Base-by-base conservation (phyloP, 371 early-diverging fungal genomes). In the Chytridium lagenaria region DNA sequence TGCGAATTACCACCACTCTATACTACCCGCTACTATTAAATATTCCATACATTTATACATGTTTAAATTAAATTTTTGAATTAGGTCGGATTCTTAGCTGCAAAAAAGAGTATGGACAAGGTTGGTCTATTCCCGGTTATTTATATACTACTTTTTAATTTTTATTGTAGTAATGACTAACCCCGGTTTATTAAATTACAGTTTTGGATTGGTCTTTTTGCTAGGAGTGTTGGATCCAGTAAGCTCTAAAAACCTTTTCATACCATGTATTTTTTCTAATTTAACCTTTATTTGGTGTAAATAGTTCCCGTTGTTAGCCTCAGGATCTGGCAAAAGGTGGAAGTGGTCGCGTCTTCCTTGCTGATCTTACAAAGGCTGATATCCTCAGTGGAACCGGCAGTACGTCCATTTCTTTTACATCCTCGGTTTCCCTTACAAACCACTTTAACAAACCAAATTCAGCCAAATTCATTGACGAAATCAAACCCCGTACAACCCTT, bases 301-400 rank as follows among this genome's bases (percentile, higher is more conserved):
- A 12, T 39, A 93, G 93, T 98, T 79, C 95, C 97, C 12, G 98
- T 98, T 7, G 90, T 91, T 39, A 84, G 98, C 92, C 97, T 39
- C 96, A 96, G 80, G 98, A 98, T 83, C 82, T 92, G 39, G 91
- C 92, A 19, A 87, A 87, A 50, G 52, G 67, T 5, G 94, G 95
- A 1, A 84, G 82, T 26, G 98, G 96, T 1, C 80, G 57, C n/a
- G 84, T 97, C 57, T 84, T 83, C 59, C 72, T 89, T 16, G 81
- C 89, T 34, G 90, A 92, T 73, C 83, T 87, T 73, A 81, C 80
- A 16, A 87, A 88, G 28, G 93, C 94, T 22, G 78, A 85, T n/a
- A 74, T 85, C 34, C 77, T 95, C 44, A 78, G 77, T 28, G 96
- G 96, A 30, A 50, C 83, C 23, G 86, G 77, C 65, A 92, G 76